phyloP scores from a whole-genome alignment of 1,284 basidiomycete genomes.

The Paramarasmius palmivorus region DNA sequence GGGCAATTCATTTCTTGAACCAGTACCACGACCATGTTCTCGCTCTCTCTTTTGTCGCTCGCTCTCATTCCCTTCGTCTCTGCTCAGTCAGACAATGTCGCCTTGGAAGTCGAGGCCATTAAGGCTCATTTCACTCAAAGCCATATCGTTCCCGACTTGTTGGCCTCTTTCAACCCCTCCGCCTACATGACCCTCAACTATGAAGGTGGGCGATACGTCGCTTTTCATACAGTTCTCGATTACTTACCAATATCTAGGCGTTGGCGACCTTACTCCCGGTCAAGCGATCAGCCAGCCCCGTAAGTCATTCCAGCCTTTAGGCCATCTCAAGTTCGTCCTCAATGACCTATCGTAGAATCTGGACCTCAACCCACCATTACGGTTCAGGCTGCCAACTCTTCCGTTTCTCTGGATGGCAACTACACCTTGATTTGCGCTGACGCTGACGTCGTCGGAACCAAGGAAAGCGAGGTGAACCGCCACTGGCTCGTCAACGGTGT shows the following conservation, averaged over 20 bases:
- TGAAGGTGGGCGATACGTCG: conserved; percentile 28
- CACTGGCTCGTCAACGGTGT: conserved; percentile 83
- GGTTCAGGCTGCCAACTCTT: conserved; percentile 47
- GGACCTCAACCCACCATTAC: conserved; percentile 50
- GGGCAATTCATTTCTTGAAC: neutral
- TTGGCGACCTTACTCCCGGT: conserved; percentile 55
- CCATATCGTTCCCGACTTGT: conserved; percentile 56
- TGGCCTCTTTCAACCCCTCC: conserved; percentile 56
- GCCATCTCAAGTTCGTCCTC: conserved; percentile 12
- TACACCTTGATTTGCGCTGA: conserved; percentile 78
- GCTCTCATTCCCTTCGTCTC: conserved; percentile 40
- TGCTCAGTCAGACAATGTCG: conserved; percentile 40
- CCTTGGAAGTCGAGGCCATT: conserved; percentile 50
- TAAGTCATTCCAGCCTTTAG: conserved; percentile 31
- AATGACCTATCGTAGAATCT: conserved; percentile 41
- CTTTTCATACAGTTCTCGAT: neutral
- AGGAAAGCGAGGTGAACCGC: conserved; percentile 57
- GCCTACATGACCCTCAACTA: conserved; percentile 57
- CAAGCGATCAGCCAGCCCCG: conserved; percentile 57
- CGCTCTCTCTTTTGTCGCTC: conserved; percentile 30
- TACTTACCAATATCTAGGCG: conserved; percentile 25
- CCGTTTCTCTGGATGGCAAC: conserved; percentile 39
- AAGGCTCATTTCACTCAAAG: conserved; percentile 62
- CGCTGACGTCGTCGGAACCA: conserved; percentile 59
- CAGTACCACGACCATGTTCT: conserved; percentile 29